These are phyloP conservation scores for Mycena capillaripes DNA, from an alignment of 768 basidiomycete species.

Conservation along the genomic window DNA sequence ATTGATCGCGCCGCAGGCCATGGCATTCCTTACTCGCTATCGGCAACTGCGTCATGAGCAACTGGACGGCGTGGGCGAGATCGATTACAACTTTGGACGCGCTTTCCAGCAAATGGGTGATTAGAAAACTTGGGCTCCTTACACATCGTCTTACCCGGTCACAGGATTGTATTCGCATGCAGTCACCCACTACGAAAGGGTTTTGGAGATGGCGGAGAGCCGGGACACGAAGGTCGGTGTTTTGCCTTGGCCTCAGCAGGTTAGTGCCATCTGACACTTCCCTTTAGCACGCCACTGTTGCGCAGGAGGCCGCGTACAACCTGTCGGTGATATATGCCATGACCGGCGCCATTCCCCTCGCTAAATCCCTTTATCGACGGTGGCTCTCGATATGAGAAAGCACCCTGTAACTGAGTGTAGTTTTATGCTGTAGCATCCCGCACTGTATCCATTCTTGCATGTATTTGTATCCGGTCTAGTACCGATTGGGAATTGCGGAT, in stretches of 20 bases:
- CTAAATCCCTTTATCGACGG: constrained; percentile 65
- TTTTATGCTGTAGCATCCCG: constrained; percentile 42
- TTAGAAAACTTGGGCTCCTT: not conserved
- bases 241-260: no score
- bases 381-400: constrained; percentile 71
- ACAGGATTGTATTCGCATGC: constrained; percentile 77
- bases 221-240: constrained; percentile 38
- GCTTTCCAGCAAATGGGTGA: constrained; percentile 27
- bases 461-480: constrained; percentile 52
- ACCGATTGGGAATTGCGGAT: constrained; percentile 46
- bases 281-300: constrained; percentile 61
- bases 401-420: constrained; percentile 44
- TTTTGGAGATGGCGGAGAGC: constrained; percentile 58
- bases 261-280: constrained; percentile 63
- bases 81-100: constrained; percentile 22
- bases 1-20: constrained; percentile 34
- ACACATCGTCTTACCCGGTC: not conserved
- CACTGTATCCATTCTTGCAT: constrained; percentile 21
- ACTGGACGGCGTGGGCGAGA: constrained; percentile 9
- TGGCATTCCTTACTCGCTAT: constrained; percentile 78
- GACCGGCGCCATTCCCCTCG: constrained; percentile 68
- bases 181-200: constrained; percentile 71
- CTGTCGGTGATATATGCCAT: constrained; percentile 73
- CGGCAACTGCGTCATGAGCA: constrained; percentile 20
- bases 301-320: constrained; percentile 78